Conservation (phyloP, 1,284 basidiomycete genomes). For the Leccinum angustisporum region DNA sequence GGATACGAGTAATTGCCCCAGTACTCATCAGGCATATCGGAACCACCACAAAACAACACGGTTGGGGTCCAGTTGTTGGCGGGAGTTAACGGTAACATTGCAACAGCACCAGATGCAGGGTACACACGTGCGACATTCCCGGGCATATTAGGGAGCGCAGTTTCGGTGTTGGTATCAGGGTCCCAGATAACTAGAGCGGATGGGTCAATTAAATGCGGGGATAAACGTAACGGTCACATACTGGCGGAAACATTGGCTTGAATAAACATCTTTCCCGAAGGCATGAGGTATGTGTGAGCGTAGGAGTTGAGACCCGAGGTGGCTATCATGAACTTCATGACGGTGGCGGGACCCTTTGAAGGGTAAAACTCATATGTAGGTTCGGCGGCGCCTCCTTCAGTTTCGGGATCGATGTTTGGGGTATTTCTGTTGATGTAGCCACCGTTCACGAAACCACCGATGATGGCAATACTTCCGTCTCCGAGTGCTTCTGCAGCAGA, state of each 20-base stretch:
- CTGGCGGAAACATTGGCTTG: slow-evolving; percentile 84
- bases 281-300: slow-evolving; percentile 82
- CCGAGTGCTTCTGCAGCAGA: slow-evolving; percentile 79
- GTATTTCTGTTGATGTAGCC: slow-evolving; percentile 86
- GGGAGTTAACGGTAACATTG: slow-evolving; percentile 89
- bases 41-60: slow-evolving; percentile 88
- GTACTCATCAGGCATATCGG: slow-evolving; percentile 67
- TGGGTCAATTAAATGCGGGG: slow-evolving; percentile 15
- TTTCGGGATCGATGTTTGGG: slow-evolving; percentile 64
- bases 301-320: slow-evolving; percentile 92
- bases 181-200: slow-evolving; percentile 60
- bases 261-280: slow-evolving; percentile 81
- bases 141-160: slow-evolving; percentile 61
- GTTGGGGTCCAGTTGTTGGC: slow-evolving; percentile 87
- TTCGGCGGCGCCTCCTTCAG: slow-evolving; percentile 63
- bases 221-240: slow-evolving; percentile 36
- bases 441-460: slow-evolving; percentile 83
- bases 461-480: slow-evolving; percentile 68
- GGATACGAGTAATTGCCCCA: slow-evolving; percentile 77
- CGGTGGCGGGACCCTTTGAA: slow-evolving; percentile 53
- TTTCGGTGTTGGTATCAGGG: slow-evolving; percentile 59
- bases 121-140: slow-evolving; percentile 78
- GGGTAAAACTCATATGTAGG: slow-evolving; percentile 85
- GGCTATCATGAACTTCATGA: slow-evolving; percentile 76
- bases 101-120: slow-evolving; percentile 87